These are phyloP conservation scores for Spinacia oleracea DNA, from an alignment of 179 eudicot species.

Conservation along the genomic window DNA sequence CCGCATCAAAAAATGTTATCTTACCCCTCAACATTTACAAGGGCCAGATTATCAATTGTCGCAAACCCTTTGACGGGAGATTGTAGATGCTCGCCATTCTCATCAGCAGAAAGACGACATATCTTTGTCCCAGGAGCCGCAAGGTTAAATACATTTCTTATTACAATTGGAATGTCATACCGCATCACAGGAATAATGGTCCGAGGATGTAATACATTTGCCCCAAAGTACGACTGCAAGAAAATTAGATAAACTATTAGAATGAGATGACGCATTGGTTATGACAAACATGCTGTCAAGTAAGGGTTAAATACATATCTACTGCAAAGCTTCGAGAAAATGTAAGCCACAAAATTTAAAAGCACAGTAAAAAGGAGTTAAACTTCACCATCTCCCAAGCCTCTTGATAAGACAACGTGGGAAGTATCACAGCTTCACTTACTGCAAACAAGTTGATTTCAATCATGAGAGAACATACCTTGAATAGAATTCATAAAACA, in stretches of 20 bases:
- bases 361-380: neutral
- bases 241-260: conserved; percentile 25
- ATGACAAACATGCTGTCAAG: neutral
- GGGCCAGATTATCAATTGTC: conserved; percentile 94
- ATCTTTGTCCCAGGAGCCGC: conserved; percentile 92
- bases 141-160: conserved; percentile 95
- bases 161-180: conserved; percentile 88
- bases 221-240: conserved; percentile 98
- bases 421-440: conserved; percentile 91
- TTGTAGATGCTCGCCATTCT: conserved; percentile 42
- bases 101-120: conserved; percentile 53
- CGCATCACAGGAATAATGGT: conserved; percentile 97
- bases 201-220: conserved; percentile 96
- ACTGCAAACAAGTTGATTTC: conserved; percentile 47
- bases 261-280: neutral
- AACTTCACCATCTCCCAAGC: conserved; percentile 96
- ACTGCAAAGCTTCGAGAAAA: neutral
- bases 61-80: conserved; percentile 98
- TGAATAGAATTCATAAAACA: neutral
- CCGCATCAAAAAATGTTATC: conserved; percentile 20
- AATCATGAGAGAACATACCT: neutral
- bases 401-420: conserved; percentile 90
- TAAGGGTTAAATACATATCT: neutral
- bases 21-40: conserved; percentile 98
- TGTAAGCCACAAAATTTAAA: neutral